These are phyloP conservation scores for Alternaria triticimaculans DNA, from an alignment of 2,329 filamentous ascomycete species.

Conservation along the genomic window DNA sequence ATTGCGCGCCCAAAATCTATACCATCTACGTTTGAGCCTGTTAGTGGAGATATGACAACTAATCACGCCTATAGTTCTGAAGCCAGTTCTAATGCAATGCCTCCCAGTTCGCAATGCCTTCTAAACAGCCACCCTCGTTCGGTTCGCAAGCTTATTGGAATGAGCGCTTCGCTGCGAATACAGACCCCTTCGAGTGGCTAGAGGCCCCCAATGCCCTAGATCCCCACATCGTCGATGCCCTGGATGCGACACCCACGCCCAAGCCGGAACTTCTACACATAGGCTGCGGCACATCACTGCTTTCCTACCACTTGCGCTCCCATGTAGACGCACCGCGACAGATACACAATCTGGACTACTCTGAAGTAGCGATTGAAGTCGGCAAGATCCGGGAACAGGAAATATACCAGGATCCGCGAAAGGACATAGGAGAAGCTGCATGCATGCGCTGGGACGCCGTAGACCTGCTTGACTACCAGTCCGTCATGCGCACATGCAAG, in stretches of 20 bases:
- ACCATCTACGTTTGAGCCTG: neutral
- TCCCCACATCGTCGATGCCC: conserved; percentile 31
- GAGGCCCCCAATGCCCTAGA: conserved; percentile 40
- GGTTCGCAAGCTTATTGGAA: conserved; percentile 48
- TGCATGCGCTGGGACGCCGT: conserved; percentile 43
- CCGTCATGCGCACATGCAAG: conserved; percentile 33
- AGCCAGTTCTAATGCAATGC: neutral
- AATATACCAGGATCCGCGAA: conserved; percentile 12
- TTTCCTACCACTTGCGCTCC: conserved; percentile 46
- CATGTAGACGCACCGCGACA: conserved; percentile 39
- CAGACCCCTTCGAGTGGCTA: conserved; percentile 50
- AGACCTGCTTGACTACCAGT: conserved; percentile 45
- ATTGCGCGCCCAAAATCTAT: neutral
- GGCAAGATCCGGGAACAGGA: conserved; percentile 41
- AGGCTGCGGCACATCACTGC: conserved; percentile 48
- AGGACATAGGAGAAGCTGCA: neutral
- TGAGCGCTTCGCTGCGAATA: conserved; percentile 42
- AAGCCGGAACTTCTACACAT: conserved; percentile 45
- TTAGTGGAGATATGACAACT: conserved; percentile 5
- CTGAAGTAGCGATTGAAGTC: conserved; percentile 42
- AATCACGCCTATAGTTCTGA: conserved; percentile 1
- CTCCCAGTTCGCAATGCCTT: neutral
- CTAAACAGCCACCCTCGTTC: conserved; percentile 38
- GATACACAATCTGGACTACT: conserved; percentile 50
- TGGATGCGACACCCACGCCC: conserved; percentile 16